A percentile compares a stretch with the other conserved stretches of the same genome.
Conservation (phyloP, 1,139 yeast species). For the Oligophagozyma castellii region DNA sequence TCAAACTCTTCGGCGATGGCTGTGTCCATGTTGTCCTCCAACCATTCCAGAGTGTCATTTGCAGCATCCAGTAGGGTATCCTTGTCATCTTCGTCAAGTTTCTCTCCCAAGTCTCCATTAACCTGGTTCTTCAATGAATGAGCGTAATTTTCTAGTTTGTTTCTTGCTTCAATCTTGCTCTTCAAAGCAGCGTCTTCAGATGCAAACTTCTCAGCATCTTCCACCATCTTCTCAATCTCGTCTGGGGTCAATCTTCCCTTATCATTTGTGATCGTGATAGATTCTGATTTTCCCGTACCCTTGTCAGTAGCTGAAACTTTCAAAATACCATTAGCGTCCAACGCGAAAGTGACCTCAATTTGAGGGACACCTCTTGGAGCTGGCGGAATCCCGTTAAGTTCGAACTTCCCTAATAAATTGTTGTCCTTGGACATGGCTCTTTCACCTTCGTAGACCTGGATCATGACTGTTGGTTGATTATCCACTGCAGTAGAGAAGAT, state of each 20-base stretch:
- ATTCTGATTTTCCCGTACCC: constrained; percentile 92
- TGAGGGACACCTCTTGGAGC: constrained; percentile 98
- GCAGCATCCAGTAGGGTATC: constrained; percentile 81
- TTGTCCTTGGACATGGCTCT: constrained; percentile 91
- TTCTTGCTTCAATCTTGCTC: constrained; percentile 75
- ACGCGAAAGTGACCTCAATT: constrained; percentile 87
- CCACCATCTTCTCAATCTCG: constrained; percentile 88
- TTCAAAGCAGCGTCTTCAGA: constrained; percentile 74
- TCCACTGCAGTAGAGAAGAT: constrained; percentile 93
- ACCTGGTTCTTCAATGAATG: constrained; percentile 72
- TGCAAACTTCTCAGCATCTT: constrained; percentile 85
- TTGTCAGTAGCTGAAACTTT: constrained; percentile 88
- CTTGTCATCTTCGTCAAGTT: constrained; percentile 83
- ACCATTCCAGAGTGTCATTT: constrained; percentile 77
- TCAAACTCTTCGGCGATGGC: constrained; percentile 90
- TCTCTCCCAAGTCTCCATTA: constrained; percentile 49
- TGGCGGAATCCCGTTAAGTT: constrained; percentile 87
- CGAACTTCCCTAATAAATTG: constrained; percentile 88
- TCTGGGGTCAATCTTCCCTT: constrained; percentile 91
- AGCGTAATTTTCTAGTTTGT: constrained; percentile 79
- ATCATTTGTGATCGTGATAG: constrained; percentile 90
- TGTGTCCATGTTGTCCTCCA: constrained; percentile 67
- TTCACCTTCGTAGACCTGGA: constrained; percentile 94
- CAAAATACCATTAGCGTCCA: constrained; percentile 91
- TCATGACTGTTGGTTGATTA: constrained; percentile 89